Percentiles rank a stretch among this genome's conserved stretches.
Conservation (phyloP, 176 grass and related monocot genomes). For the Avena eriantha region DNA sequence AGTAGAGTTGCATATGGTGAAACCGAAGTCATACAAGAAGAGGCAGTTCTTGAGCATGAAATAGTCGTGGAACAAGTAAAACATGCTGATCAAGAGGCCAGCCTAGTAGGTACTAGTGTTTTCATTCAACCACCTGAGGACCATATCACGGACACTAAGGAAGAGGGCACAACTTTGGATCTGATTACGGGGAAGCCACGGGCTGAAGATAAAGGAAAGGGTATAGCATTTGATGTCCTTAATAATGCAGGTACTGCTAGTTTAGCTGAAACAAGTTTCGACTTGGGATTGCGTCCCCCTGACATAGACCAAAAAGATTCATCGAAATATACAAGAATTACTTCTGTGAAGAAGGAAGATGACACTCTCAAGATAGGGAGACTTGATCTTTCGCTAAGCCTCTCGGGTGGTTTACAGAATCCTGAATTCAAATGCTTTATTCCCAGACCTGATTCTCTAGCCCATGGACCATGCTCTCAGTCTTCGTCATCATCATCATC, state of each 20-base stretch:
- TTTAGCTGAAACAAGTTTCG: constrained; percentile 54
- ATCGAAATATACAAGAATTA: constrained; percentile 32
- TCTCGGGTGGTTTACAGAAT: constrained; percentile 69
- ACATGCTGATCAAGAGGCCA: constrained; percentile 40
- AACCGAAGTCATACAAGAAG: constrained; percentile 38
- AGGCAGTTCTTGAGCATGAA: constrained; percentile 39
- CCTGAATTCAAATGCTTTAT: constrained; percentile 43
- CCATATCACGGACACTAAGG: constrained; percentile 47
- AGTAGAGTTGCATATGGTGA: constrained; percentile 30
- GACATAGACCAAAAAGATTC: constrained; percentile 43
- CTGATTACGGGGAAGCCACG: constrained; percentile 47
- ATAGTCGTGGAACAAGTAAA: constrained; percentile 37
- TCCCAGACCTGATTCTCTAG: constrained; percentile 47
- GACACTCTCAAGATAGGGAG: constrained; percentile 59
- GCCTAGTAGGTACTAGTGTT: constrained; percentile 26
- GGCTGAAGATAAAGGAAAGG: constrained; percentile 74
- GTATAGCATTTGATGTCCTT: constrained; percentile 61
- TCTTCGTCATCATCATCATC: constrained; percentile 61
- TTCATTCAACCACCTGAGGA: constrained; percentile 42
- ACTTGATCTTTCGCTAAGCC: constrained; percentile 86
- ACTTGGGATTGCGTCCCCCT: constrained; percentile 52
- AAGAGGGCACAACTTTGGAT: constrained; percentile 42
- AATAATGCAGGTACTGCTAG: constrained; percentile 29
- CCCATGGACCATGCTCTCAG: constrained; percentile 49
- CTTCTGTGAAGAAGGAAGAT: constrained; percentile 45